These are phyloP conservation scores for Nicotiana knightiana DNA, from an alignment of 257 asterid genomes.

Conservation along the genomic window DNA sequence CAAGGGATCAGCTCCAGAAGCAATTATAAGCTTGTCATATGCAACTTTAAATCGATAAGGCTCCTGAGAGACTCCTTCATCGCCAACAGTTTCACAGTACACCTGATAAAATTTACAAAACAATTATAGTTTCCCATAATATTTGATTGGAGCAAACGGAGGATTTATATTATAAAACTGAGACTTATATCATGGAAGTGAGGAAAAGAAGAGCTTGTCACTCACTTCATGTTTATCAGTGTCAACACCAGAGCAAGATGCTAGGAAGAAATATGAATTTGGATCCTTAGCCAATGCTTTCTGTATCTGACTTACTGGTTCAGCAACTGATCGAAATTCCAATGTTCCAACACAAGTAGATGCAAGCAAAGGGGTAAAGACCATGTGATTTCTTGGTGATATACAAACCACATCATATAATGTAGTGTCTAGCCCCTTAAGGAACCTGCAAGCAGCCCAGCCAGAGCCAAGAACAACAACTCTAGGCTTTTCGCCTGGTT, in stretches of 20 bases:
- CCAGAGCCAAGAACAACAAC: slow-evolving; percentile 93
- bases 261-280: slow-evolving; percentile 74
- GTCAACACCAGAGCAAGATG: slow-evolving; percentile 66
- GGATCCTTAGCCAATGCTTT: slow-evolving; percentile 81
- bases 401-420: slow-evolving; percentile 79
- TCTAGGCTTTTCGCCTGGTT: slow-evolving; percentile 84
- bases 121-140: neutral
- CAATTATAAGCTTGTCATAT: slow-evolving; percentile 88
- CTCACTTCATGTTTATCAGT: slow-evolving; percentile 71
- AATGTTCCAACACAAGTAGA: slow-evolving; percentile 95
- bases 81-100: slow-evolving; percentile 53
- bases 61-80: slow-evolving; percentile 28
- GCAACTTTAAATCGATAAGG: slow-evolving; percentile 72
- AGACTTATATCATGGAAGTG: neutral
- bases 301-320: slow-evolving; percentile 89
- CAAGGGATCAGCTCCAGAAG: slow-evolving; percentile 82
- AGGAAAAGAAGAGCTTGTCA: neutral
- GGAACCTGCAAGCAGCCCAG: slow-evolving; percentile 97
- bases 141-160: neutral
- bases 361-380: slow-evolving; percentile 90
- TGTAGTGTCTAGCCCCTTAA: slow-evolving; percentile 71
- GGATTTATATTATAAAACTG: neutral
- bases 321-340: slow-evolving; percentile 89
- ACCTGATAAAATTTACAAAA: slow-evolving; percentile 33
- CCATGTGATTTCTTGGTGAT: slow-evolving; percentile 97